Conservation (phyloP, 2,329 filamentous ascomycete species). For the Aureobasidium sp. region DNA sequence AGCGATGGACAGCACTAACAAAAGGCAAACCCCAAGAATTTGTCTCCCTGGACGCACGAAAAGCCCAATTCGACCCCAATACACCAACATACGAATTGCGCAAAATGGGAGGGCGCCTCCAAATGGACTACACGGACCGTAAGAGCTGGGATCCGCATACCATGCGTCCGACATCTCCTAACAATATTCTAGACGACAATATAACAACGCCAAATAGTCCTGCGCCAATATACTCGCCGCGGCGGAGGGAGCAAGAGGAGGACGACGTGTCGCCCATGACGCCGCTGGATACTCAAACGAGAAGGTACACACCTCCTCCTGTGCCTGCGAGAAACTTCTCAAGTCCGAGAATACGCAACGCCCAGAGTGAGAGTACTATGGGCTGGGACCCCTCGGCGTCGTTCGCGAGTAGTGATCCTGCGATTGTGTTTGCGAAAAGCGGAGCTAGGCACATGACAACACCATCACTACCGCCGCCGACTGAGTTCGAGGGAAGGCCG, state of each 20-base stretch:
- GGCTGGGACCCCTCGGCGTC: neutral
- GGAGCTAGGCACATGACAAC: neutral
- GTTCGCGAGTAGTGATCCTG: neutral
- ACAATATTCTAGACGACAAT: neutral
- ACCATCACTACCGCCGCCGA: neutral
- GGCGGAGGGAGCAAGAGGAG: neutral
- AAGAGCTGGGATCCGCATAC: neutral
- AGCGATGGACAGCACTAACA: conserved; percentile 48
- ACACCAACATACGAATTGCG: conserved; percentile 7
- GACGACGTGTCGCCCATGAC: neutral
- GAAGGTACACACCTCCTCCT: neutral
- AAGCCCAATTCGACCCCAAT: neutral
- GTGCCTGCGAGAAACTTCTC: neutral
- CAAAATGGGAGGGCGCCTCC: neutral
- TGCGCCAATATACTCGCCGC: neutral
- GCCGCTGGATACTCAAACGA: neutral
- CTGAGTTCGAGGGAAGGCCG: neutral
- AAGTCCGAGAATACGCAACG: neutral
- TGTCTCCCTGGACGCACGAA: conserved; percentile 71
- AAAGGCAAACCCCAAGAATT: conserved; percentile 62
- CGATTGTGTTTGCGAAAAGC: neutral
- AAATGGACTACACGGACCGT: neutral
- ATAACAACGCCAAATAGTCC: neutral
- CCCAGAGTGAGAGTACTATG: neutral
- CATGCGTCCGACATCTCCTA: neutral